A percentile compares a stretch with the other conserved stretches of the same genome.
phyloP scores from a whole-genome alignment of 2,329 filamentous ascomycete species.

The Tolypocladium cylindrosporum region DNA sequence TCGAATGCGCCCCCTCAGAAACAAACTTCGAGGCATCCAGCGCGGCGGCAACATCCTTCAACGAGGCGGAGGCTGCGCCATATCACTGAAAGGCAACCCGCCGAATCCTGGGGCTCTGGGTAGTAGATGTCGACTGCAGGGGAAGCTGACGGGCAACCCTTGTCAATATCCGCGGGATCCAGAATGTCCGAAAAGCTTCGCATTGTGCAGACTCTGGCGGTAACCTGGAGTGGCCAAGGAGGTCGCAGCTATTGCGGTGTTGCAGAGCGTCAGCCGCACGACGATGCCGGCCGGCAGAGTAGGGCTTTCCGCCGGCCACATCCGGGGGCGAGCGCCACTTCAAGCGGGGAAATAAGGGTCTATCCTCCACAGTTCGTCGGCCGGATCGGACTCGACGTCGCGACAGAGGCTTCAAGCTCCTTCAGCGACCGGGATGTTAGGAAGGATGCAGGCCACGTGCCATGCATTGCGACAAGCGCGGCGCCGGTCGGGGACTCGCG shows the following conservation, averaged over 20 bases:
- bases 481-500: background rate
- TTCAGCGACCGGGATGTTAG: background rate
- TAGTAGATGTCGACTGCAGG: background rate
- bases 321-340: background rate
- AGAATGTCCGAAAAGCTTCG: background rate
- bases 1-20: background rate
- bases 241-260: background rate
- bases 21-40: background rate
- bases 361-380: background rate
- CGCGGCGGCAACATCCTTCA: background rate
- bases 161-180: background rate
- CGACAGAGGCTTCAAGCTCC: background rate
- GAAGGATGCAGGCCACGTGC: background rate
- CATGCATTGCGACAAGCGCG: background rate
- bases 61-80: background rate
- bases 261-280: background rate
- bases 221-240: background rate
- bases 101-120: background rate
- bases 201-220: background rate
- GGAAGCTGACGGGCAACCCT: background rate
- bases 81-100: background rate
- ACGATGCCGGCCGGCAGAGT: background rate
- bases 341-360: background rate
- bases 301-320: background rate
- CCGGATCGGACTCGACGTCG: background rate